Percentiles rank a stretch among this genome's conserved stretches.
Conservation (phyloP, 1,139 yeast genomes). For the Pneumocystis oryctolagi region DNA sequence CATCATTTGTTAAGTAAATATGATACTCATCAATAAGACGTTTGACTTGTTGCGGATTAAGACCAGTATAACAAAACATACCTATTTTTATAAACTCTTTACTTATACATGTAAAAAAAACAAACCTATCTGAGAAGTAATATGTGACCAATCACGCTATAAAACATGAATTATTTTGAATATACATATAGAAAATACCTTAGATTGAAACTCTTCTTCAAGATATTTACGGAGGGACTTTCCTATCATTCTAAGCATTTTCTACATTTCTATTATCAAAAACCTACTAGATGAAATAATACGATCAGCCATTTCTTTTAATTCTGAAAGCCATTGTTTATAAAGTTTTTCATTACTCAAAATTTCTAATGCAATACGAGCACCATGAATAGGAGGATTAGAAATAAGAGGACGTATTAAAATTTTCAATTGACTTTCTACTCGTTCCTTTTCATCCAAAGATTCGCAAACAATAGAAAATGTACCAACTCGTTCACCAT, state of each 20-base stretch:
- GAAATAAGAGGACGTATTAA: slow-evolving; percentile 75
- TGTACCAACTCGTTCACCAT: slow-evolving; percentile 96
- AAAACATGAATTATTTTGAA: not conserved
- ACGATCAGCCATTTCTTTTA: slow-evolving; percentile 76
- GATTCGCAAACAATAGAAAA: slow-evolving; percentile 42
- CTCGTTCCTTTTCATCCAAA: slow-evolving; percentile 28
- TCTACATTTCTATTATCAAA: not conserved
- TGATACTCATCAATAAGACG: slow-evolving; percentile 65
- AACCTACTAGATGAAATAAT: slow-evolving; percentile 59
- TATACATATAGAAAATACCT: slow-evolving; percentile 20
- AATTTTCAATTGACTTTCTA: slow-evolving; percentile 67
- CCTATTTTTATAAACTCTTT: slow-evolving; percentile 48
- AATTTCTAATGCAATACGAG: slow-evolving; percentile 73
- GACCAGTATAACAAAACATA: slow-evolving; percentile 92
- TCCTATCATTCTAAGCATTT: not conserved
- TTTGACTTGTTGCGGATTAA: slow-evolving; percentile 62
- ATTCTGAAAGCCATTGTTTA: slow-evolving; percentile 69
- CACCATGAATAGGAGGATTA: slow-evolving; percentile 93
- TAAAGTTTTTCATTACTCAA: slow-evolving; percentile 50
- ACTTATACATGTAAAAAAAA: not conserved
- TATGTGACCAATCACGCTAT: slow-evolving; percentile 76
- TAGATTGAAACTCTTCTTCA: slow-evolving; percentile 47
- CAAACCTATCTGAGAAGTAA: slow-evolving; percentile 30
- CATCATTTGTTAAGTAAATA: slow-evolving; percentile 43
- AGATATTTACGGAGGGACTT: slow-evolving; percentile 42